Evolutionary conservation across 495 filamentous ascomycete genomes (phyloP).

Genomic region (Trichoderma gamsii): DNA sequence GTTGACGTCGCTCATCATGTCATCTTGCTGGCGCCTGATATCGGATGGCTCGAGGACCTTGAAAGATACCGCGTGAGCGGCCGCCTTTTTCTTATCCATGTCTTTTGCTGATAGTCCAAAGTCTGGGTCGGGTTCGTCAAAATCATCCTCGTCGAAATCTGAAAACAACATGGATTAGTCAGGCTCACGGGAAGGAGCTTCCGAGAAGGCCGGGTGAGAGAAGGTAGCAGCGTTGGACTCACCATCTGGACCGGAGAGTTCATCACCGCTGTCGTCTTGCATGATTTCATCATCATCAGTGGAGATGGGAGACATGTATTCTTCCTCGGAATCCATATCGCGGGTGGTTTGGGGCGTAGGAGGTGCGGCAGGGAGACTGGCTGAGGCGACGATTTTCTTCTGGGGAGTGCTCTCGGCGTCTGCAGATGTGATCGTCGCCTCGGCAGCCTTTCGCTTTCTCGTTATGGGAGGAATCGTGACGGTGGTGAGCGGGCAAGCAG

Average conservation of each 20-base stretch:
- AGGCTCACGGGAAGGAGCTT: background rate
- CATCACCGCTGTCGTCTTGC: slow-evolving; percentile 65
- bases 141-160: slow-evolving; percentile 61
- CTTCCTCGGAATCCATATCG: slow-evolving; percentile 93
- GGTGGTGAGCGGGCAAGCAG: slow-evolving; percentile 21
- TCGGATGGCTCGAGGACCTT: slow-evolving; percentile 72
- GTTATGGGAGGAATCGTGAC: slow-evolving; percentile 58
- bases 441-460: slow-evolving; percentile 88
- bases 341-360: slow-evolving; percentile 58
- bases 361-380: slow-evolving; percentile 41
- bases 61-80: slow-evolving; percentile 78
- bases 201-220: slow-evolving; percentile 10
- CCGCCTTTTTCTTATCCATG: slow-evolving; percentile 56
- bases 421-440: slow-evolving; percentile 54
- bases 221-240: slow-evolving; percentile 25
- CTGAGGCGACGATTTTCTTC: slow-evolving; percentile 49
- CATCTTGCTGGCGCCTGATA: slow-evolving; percentile 75
- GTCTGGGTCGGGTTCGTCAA: slow-evolving; percentile 66
- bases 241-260: slow-evolving; percentile 71
- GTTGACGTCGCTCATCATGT: slow-evolving; percentile 80
- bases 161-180: slow-evolving; percentile 20
- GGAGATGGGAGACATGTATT: slow-evolving; percentile 81
- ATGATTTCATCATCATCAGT: slow-evolving; percentile 71
- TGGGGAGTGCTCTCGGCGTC: slow-evolving; percentile 36
- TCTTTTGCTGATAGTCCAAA: slow-evolving; percentile 75